Evolutionary conservation across 148 eudicot species (phyloP).

Genomic region (Pouteria glomerata): DNA sequence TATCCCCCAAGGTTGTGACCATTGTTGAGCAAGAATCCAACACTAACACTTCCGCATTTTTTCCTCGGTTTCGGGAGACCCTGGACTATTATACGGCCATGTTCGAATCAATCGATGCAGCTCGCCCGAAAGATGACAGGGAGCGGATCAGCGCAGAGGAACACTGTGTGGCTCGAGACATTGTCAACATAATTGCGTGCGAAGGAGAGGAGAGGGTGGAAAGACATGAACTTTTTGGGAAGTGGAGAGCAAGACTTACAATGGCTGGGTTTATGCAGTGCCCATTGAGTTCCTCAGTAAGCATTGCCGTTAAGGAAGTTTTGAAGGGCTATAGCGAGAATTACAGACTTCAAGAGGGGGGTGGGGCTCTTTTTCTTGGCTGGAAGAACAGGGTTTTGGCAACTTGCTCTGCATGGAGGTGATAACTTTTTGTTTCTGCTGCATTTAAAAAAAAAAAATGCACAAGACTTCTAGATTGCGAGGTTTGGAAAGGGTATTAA

Average conservation of each 20-base stretch:
- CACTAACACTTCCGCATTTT: constrained; percentile 74
- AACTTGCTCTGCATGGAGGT: constrained; percentile 76
- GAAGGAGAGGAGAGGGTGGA: constrained; percentile 80
- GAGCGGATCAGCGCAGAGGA: constrained; percentile 76
- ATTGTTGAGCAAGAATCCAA: constrained; percentile 88
- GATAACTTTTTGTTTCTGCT: background rate
- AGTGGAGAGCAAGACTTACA: constrained; percentile 70
- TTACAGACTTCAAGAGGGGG: constrained; percentile 36
- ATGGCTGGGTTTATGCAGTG: constrained; percentile 67
- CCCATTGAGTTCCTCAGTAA: constrained; percentile 43
- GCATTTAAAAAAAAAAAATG: too few relatives aligned
- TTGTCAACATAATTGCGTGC: constrained; percentile 87
- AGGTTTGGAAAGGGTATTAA: too few relatives aligned
- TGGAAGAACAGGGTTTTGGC: constrained; percentile 70
- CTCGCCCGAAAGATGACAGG: constrained; percentile 53
- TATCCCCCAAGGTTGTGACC: constrained; percentile 70
- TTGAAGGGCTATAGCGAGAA: constrained; percentile 46
- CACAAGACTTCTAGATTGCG: too few relatives aligned
- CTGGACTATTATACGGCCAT: constrained; percentile 77
- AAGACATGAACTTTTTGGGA: constrained; percentile 81
- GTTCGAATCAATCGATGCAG: constrained; percentile 84
- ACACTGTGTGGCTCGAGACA: constrained; percentile 83
- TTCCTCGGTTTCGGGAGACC: constrained; percentile 57
- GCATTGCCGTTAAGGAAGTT: constrained; percentile 29
- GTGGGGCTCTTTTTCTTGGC: constrained; percentile 67